A percentile compares a stretch with the other conserved stretches of the same genome.
These are phyloP conservation scores for Crucihimalaya himalaica DNA, from an alignment of 345 rosid genomes.

Conservation along the genomic window DNA sequence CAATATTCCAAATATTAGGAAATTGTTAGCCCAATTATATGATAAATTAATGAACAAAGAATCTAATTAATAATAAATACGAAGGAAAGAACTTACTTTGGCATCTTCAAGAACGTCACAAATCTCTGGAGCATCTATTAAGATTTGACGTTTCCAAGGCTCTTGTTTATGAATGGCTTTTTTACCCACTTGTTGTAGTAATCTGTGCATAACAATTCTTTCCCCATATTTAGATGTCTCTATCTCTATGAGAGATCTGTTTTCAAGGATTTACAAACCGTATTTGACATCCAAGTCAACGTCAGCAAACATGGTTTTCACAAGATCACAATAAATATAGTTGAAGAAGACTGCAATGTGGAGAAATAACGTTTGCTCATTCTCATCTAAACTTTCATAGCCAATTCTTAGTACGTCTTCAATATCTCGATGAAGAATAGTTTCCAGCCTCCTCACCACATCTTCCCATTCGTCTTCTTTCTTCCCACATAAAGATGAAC, in stretches of 20 bases:
- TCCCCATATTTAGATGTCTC: too few species aligned
- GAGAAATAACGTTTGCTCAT: too few species aligned
- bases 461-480: background rate
- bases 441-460: too few species aligned
- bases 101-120: background rate
- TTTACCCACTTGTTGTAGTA: slow-evolving; percentile 32
- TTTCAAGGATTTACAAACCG: background rate
- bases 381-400: too few species aligned
- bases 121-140: slow-evolving; percentile 21
- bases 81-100: too few species aligned
- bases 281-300: background rate
- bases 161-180: slow-evolving; percentile 10
- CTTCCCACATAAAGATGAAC: background rate
- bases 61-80: too few species aligned
- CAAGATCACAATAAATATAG: background rate
- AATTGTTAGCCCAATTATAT: too few species aligned
- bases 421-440: too few species aligned
- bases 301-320: background rate
- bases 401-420: too few species aligned
- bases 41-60: too few species aligned
- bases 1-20: background rate
- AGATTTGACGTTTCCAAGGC: slow-evolving; percentile 16
- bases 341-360: background rate
- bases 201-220: slow-evolving; percentile 37
- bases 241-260: slow-evolving; percentile 16